A percentile compares a stretch with the other conserved stretches of the same genome.
phyloP scores from a whole-genome alignment of 345 rosid species.

The Brassica carinata region DNA sequence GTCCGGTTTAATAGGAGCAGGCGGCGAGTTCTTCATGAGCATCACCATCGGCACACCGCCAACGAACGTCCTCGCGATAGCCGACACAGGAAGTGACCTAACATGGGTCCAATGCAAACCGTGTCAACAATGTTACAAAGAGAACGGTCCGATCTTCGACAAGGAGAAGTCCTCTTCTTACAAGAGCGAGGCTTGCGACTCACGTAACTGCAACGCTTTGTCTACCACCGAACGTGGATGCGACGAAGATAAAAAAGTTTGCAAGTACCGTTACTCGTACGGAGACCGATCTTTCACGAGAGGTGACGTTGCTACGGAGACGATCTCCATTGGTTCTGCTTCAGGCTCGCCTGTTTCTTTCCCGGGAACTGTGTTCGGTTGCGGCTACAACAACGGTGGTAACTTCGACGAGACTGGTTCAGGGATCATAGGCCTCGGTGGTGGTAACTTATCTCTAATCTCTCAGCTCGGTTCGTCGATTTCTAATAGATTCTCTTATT shows the following conservation, averaged over 20 bases:
- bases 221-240: slow-evolving; percentile 24
- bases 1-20: slow-evolving; percentile 41
- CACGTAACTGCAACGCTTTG: slow-evolving; percentile 43
- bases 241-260: slow-evolving; percentile 6
- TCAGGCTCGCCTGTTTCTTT: slow-evolving; percentile 44
- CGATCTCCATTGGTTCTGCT: slow-evolving; percentile 48
- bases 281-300: slow-evolving; percentile 47
- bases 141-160: slow-evolving; percentile 52
- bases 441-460: slow-evolving; percentile 51
- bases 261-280: slow-evolving; percentile 40
- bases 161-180: slow-evolving; percentile 50
- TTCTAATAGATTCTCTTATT: slow-evolving; percentile 61
- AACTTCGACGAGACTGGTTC: slow-evolving; percentile 45
- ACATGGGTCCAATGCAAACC: slow-evolving; percentile 70
- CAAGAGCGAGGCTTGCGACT: slow-evolving; percentile 40
- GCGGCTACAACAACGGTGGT: slow-evolving; percentile 53
- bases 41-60: slow-evolving; percentile 63
- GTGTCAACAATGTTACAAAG: slow-evolving; percentile 55
- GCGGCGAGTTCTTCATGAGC: slow-evolving; percentile 60
- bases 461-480: slow-evolving; percentile 50
- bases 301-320: slow-evolving; percentile 55
- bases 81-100: slow-evolving; percentile 71
- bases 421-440: slow-evolving; percentile 67
- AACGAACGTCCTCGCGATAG: slow-evolving; percentile 41
- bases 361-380: slow-evolving; percentile 48